A percentile compares a stretch with the other conserved stretches of the same genome.
These are phyloP conservation scores for Durotheca rogersii DNA, from an alignment of 495 filamentous ascomycete species.

Conservation along the genomic window DNA sequence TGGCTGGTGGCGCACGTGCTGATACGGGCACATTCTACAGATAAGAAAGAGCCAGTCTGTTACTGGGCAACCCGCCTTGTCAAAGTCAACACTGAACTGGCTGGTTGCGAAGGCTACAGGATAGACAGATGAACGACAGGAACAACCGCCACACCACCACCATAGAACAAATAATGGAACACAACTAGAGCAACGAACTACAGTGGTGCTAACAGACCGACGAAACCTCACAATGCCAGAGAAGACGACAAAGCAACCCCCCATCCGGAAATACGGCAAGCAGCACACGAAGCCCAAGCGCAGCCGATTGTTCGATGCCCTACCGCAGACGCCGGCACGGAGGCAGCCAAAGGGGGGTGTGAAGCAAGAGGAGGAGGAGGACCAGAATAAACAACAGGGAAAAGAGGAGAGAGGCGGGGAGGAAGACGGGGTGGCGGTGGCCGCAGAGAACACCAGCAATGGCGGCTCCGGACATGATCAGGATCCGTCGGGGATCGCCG, in stretches of 20 bases:
- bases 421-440: neutral
- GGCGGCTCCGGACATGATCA: neutral
- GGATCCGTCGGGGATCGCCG: neutral
- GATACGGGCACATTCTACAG: too few species aligned
- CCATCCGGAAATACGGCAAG: constrained; percentile 48
- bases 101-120: constrained; percentile 8
- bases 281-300: constrained; percentile 38
- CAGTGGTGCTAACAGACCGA: too few species aligned
- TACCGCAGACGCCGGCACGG: constrained; percentile 41
- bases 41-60: too few species aligned
- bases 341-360: constrained; percentile 5
- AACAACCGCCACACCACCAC: too few species aligned
- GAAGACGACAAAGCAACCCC: constrained; percentile 38
- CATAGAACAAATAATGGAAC: constrained; percentile 13
- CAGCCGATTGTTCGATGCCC: constrained; percentile 45
- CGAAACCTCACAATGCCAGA: too few species aligned
- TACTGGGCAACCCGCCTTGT: constrained; percentile 13
- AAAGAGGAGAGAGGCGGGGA: constrained; percentile 3
- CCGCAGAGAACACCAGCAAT: neutral
- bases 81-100: constrained; percentile 19
- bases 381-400: too few species aligned
- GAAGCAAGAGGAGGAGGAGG: neutral
- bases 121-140: too few species aligned
- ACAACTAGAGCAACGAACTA: too few species aligned
- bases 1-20: too few species aligned